Conservation (phyloP, 768 basidiomycete species). For the Phylloporus scabripes region DNA sequence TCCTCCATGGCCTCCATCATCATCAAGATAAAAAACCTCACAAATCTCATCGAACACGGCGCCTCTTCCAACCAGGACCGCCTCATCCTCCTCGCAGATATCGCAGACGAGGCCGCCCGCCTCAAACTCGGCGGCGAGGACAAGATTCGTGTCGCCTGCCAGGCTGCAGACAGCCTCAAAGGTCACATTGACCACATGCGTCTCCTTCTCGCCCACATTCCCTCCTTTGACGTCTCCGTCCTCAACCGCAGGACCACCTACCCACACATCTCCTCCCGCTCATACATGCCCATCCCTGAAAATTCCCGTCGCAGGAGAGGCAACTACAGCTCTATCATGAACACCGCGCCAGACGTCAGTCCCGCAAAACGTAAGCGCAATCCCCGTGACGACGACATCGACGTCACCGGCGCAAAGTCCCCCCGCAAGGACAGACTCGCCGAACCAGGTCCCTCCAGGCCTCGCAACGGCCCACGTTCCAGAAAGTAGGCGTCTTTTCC, state of each 20-base stretch:
- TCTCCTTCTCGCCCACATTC: slow-evolving; percentile 55
- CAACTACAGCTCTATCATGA: slow-evolving; percentile 50
- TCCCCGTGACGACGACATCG: slow-evolving; percentile 60
- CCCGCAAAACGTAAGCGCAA: slow-evolving; percentile 61
- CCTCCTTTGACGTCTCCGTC: slow-evolving; percentile 53
- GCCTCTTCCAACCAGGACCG: slow-evolving; percentile 59
- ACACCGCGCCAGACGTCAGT: slow-evolving; percentile 49
- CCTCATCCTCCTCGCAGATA: slow-evolving; percentile 82
- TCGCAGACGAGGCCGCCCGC: slow-evolving; percentile 87
- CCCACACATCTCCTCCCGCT: slow-evolving; percentile 67
- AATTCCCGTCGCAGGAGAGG: slow-evolving; percentile 58
- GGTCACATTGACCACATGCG: slow-evolving; percentile 56
- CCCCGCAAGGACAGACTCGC: slow-evolving; percentile 57
- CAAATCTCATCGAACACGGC: slow-evolving; percentile 67
- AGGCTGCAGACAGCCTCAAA: slow-evolving; percentile 84
- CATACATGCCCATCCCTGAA: slow-evolving; percentile 66
- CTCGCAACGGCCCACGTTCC: slow-evolving; percentile 48
- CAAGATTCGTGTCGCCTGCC: slow-evolving; percentile 93
- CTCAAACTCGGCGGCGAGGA: slow-evolving; percentile 95
- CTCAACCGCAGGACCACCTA: slow-evolving; percentile 64
- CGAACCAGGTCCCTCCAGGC: slow-evolving; percentile 40
- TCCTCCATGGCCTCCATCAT: slow-evolving; percentile 80
- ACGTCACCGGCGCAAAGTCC: slow-evolving; percentile 43
- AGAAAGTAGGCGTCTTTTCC: slow-evolving; percentile 49
- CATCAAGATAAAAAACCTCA: slow-evolving; percentile 69